Base-by-base conservation (phyloP, 768 basidiomycete species). In the Trametes villosa region DNA sequence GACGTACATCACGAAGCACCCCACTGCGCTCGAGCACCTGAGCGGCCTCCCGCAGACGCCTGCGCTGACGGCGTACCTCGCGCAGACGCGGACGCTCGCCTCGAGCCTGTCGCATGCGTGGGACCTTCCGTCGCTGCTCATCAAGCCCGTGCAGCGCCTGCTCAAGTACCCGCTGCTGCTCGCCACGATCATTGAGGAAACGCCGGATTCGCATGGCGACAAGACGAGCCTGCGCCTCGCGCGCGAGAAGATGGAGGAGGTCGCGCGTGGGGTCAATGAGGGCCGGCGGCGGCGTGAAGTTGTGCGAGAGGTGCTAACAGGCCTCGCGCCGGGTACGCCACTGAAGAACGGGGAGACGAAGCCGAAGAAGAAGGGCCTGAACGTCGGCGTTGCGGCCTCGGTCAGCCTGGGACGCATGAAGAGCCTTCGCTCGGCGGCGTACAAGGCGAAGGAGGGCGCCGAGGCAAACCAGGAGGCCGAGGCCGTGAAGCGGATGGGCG, bases 81-180 rank as follows among this genome's bases (percentile, higher is more conserved):
- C 81, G 11, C 84, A 86, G 34, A 90, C 89, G 18, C 83, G 84
- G 59, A 79, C 77, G 12, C 78, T 89, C 36, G 88, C 91, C 1
- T 83, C 86, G 2, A 82, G 84, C 24, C 81, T 91, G 13, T 91
- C 92, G 0, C 88, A 93, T 68, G 91, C 94, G 3, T 95, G 94
- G 89, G 96, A 99, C 71, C 85, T 99, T 27, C 81, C 92, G 6
- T 94, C 94, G 0, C 83, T 98, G 38, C 88, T 99, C 61, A 98
- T 99, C 75, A 98, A 98, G 75, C 97, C 97, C 33, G 94, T 99
- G 4, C 97, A 98, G 70, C 87, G 96, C 17, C 82, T 98, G 55
- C 86, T 98, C 64, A 98, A 98, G 72, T 99, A 99, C 70, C 86
- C 92, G 0, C 83, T 98, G 9, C 83, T 99, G 29, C 84, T 99